Evolutionary conservation across 2,329 filamentous ascomycete genomes (phyloP), one percentile per base, ranked within the genome.

Genomic region (Ilyonectria mors-panacis): DNA sequence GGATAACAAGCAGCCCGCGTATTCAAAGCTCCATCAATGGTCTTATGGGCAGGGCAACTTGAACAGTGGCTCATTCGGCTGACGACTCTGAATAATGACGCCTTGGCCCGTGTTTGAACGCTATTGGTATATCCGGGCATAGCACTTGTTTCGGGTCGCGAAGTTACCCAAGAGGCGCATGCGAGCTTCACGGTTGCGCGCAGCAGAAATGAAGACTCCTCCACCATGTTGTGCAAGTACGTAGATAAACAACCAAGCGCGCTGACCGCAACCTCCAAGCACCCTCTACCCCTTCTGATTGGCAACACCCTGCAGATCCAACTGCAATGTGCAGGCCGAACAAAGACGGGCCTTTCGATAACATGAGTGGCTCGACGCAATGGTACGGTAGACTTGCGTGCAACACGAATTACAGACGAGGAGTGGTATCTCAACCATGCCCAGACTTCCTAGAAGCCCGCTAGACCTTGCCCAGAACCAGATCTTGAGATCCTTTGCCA

Each of bases 401-500:
- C 39, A 42, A 8, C 30, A 6, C 19, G 50, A 17, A 33, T 19
- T 21, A n/a, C 30, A 35, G 30, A 33, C n/a, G 50, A 17, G 4
- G 35, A 10, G 28, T 51, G 48, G 10, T 33, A 33, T 51, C 17
- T 15, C 26, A n/a, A 10, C 48, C 28, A 33, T 15, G 28, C 28
- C 30, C 12, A n/a, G 19, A 21, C 47, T 8, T 17, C 6, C n/a
- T 28, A 19, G 30, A 37, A 53, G 28, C n/a, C 28, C n/a, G 15
- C 35, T 26, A 50, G 30, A 23, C 45, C 30, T 35, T 37, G 28
- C 2, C 44, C 47, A 17, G 28, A 30, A 28, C 13, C 33, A 63
- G 50, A 63, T 55, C 54, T 58, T 57, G 44, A 48, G 37, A 63
- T 61, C 39, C 13, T 39, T 42, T 35, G 19, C 23, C 21, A 26